A percentile compares a stretch with the other conserved stretches of the same genome.
These are phyloP conservation scores for Arthroderma sp. DNA, from an alignment of 2,329 filamentous ascomycete species.

Conservation along the genomic window DNA sequence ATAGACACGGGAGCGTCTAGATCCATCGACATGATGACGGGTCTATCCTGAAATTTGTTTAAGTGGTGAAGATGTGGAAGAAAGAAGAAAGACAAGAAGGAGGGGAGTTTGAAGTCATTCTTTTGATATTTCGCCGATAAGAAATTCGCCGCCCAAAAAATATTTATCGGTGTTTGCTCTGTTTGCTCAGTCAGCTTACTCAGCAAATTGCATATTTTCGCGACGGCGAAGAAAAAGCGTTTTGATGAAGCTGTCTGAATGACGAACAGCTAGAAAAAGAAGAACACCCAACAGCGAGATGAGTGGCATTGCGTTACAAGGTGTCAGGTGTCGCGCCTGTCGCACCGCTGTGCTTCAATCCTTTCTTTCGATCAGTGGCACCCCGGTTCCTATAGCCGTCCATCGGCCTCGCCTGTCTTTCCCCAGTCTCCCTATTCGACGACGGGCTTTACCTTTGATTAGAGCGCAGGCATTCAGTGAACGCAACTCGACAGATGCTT, in stretches of 20 bases:
- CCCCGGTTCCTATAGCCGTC: constrained; percentile 13
- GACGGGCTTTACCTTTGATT: not conserved
- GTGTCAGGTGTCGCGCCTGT: constrained; percentile 19
- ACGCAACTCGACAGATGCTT: not conserved
- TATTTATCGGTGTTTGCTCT: constrained; percentile 8
- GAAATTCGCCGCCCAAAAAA: not conserved
- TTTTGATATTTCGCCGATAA: not conserved
- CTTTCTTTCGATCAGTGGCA: constrained; percentile 17
- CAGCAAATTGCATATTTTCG: not conserved
- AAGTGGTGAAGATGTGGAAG: not conserved
- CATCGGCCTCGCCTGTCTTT: constrained; percentile 5
- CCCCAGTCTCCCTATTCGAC: not conserved
- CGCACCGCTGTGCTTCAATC: constrained; percentile 19
- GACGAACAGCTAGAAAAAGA: not conserved
- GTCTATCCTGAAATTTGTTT: not conserved
- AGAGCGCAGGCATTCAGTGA: not conserved
- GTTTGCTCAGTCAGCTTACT: constrained; percentile 7
- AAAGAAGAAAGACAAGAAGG: not conserved
- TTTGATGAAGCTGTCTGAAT: not conserved
- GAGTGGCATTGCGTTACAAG: constrained; percentile 21
- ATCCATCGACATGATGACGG: constrained; percentile 44
- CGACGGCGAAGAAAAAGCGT: not conserved
- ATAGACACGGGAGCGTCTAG: constrained; percentile 43
- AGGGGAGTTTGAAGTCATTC: no score
- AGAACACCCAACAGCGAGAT: constrained; percentile 11